These are phyloP conservation scores for Sporothrix mexicana DNA, from an alignment of 2,329 filamentous ascomycete genomes.

Conservation along the genomic window DNA sequence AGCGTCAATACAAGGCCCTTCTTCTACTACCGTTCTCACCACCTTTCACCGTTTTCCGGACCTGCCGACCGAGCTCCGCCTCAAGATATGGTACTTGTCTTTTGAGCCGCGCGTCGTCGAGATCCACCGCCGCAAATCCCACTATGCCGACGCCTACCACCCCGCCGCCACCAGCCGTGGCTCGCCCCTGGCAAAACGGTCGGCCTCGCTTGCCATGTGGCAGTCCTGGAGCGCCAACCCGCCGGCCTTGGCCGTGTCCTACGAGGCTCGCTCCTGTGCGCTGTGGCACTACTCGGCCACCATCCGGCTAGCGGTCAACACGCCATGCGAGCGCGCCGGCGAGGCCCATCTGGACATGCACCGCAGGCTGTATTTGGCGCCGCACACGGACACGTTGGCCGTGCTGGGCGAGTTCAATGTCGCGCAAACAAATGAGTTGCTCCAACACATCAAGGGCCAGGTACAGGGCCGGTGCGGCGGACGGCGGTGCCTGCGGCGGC, in stretches of 20 bases:
- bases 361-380: constrained; percentile 44
- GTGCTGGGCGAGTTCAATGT: constrained; percentile 44
- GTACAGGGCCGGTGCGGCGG: background rate
- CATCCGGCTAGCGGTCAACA: constrained; percentile 41
- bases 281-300: constrained; percentile 43
- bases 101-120: constrained; percentile 46
- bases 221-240: constrained; percentile 45
- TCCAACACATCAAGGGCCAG: constrained; percentile 10
- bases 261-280: constrained; percentile 45
- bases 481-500: background rate
- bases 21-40: background rate
- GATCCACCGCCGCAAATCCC: constrained; percentile 43
- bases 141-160: constrained; percentile 41
- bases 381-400: constrained; percentile 43
- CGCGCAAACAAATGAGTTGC: constrained; percentile 29
- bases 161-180: background rate
- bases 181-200: no score
- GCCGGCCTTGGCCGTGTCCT: constrained; percentile 43
- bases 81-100: constrained; percentile 46
- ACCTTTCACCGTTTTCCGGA: constrained; percentile 43
- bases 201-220: constrained; percentile 40
- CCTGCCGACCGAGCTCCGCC: constrained; percentile 47
- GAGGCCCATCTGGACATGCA: constrained; percentile 36
- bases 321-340: constrained; percentile 36
- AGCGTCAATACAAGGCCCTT: background rate